Conservation (phyloP, 345 rosid species). For the Eucalyptus tenuipes region DNA sequence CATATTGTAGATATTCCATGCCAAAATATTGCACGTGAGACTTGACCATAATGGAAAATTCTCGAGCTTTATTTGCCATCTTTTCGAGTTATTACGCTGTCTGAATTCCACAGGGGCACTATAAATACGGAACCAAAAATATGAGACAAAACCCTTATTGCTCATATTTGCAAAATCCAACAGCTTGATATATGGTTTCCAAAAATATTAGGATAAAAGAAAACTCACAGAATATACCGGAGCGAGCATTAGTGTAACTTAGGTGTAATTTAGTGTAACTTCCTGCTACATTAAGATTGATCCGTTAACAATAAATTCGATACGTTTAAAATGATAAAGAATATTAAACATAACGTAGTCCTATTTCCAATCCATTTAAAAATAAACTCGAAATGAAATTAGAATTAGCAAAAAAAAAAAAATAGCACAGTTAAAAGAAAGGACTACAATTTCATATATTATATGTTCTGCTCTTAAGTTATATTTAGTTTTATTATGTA, state of each 20-base stretch:
- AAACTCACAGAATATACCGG: background rate
- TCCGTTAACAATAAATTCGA: background rate
- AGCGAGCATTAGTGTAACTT: background rate
- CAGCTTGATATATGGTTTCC: background rate
- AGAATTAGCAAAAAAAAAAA: too few relatives aligned
- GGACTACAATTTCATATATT: background rate
- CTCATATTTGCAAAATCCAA: background rate
- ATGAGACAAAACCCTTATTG: background rate
- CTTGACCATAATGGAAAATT: background rate
- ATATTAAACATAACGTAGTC: background rate
- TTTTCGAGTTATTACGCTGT: background rate
- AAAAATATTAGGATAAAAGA: background rate
- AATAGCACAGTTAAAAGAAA: background rate
- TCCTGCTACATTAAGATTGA: background rate
- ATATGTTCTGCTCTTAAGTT: background rate
- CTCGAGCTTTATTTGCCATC: background rate
- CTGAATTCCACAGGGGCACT: background rate
- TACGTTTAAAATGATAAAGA: background rate
- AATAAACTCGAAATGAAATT: too few relatives aligned
- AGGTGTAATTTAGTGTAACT: background rate
- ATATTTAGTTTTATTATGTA: too few relatives aligned
- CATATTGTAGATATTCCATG: background rate
- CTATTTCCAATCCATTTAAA: background rate
- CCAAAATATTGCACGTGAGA: background rate
- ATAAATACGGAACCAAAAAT: background rate